Evolutionary conservation across 495 filamentous ascomycete genomes (phyloP).

Genomic region (Rhypophila decipiens): DNA sequence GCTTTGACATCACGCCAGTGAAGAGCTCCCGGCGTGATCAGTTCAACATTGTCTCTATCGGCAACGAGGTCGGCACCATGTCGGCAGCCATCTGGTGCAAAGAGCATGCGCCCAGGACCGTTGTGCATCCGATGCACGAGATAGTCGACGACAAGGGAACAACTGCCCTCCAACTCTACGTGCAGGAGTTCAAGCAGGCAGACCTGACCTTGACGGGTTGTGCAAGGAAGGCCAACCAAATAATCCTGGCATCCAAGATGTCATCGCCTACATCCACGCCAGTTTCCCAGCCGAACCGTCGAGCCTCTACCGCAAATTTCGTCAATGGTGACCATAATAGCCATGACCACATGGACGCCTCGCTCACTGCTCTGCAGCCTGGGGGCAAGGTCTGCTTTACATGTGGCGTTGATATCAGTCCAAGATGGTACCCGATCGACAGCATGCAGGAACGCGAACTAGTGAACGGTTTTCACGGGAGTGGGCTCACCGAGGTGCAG

Average conservation of each 20-base stretch:
- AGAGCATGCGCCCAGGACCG: conserved; percentile 65
- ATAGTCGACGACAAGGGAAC: conserved; percentile 50
- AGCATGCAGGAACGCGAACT: conserved; percentile 33
- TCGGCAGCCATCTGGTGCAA: conserved; percentile 84
- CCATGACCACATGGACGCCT: conserved; percentile 5
- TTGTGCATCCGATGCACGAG: conserved; percentile 73
- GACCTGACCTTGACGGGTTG: conserved; percentile 86
- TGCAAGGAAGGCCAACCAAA: conserved; percentile 69
- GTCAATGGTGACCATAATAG: conserved; percentile 19
- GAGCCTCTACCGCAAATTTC: conserved; percentile 29
- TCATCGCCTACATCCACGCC: conserved; percentile 15
- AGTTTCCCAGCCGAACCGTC: conserved; percentile 23
- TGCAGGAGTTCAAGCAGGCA: conserved; percentile 86
- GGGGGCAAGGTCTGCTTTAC: conserved; percentile 47
- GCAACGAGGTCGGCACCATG: conserved; percentile 68
- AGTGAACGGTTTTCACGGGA: conserved; percentile 35
- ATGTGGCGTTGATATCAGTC: conserved; percentile 54
- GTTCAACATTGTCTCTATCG: conserved; percentile 65
- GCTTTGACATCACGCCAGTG: conserved; percentile 85
- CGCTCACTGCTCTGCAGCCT: conserved; percentile 15
- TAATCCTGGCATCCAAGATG: conserved; percentile 34
- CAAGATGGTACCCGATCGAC: conserved; percentile 52
- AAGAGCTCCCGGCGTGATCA: conserved; percentile 79
- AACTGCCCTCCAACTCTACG: conserved; percentile 81
- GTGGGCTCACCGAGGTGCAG: conserved; percentile 32